phyloP scores from a whole-genome alignment of 1,139 yeast genomes.

The Diutina mesorugosa region DNA sequence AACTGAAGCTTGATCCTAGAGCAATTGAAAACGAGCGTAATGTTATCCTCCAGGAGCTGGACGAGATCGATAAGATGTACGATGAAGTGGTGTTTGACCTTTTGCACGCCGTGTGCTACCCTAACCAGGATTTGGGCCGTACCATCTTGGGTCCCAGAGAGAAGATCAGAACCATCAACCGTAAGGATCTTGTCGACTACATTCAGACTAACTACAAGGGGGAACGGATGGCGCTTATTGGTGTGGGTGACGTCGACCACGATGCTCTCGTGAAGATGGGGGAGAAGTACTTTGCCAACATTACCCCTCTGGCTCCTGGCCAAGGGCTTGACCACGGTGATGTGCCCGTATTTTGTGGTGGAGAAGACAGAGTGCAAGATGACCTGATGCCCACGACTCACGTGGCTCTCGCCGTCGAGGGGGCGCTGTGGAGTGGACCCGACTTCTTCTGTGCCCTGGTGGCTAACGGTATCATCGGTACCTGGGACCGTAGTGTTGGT shows the following conservation, averaged over 20 bases:
- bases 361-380: conserved; percentile 77
- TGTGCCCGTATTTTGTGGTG: conserved; percentile 72
- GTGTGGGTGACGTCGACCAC: conserved; percentile 90
- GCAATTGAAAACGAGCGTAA: conserved; percentile 95
- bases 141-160: conserved; percentile 95
- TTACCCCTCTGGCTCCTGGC: conserved; percentile 43
- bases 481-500: conserved; percentile 93
- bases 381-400: conserved; percentile 79
- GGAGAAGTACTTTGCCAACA: conserved; percentile 60
- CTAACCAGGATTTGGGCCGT: conserved; percentile 87
- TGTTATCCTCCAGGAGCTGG: conserved; percentile 90
- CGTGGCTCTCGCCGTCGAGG: conserved; percentile 92
- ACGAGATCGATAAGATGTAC: conserved; percentile 95
- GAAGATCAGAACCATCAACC: conserved; percentile 67
- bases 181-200: conserved; percentile 65
- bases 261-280: conserved; percentile 71
- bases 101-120: conserved; percentile 84
- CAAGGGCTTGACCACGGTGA: conserved; percentile 60
- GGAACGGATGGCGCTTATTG: conserved; percentile 94
- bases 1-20: conserved; percentile 63
- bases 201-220: conserved; percentile 84
- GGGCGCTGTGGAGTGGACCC: conserved; percentile 94
- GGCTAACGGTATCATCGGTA: conserved; percentile 92
- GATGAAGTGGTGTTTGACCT: conserved; percentile 98
- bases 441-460: conserved; percentile 93